Conservation (phyloP, 768 basidiomycete species). For the Xerocomellus intermedius region DNA sequence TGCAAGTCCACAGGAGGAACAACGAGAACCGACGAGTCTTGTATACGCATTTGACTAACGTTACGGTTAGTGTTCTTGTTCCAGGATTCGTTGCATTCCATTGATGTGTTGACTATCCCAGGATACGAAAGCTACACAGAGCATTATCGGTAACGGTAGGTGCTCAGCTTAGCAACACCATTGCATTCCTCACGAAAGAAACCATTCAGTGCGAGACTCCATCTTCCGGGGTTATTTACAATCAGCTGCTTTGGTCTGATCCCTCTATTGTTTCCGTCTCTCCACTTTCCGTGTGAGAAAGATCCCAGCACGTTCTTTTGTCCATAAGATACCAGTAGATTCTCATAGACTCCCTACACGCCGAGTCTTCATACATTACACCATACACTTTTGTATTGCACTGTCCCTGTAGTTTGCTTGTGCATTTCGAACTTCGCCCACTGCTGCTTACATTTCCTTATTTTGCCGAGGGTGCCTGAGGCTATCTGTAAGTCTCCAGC, state of each 20-base stretch:
- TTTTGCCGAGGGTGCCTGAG: too few species aligned
- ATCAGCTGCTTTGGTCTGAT: conserved; percentile 66
- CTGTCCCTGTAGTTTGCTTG: background rate
- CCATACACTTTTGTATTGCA: background rate
- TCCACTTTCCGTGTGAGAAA: background rate
- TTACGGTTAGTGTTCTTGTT: conserved; percentile 51
- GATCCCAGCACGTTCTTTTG: conserved; percentile 4
- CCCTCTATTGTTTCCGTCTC: background rate
- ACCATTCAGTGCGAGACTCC: conserved; percentile 59
- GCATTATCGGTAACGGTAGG: conserved; percentile 79
- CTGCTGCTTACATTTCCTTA: conserved; percentile 9
- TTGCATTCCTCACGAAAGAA: conserved; percentile 9
- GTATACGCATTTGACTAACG: conserved; percentile 79
- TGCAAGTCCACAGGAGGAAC: conserved; percentile 74
- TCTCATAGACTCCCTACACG: background rate
- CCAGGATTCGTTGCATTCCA: background rate
- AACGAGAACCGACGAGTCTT: conserved; percentile 79
- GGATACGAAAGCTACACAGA: conserved; percentile 83
- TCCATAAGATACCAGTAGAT: background rate
- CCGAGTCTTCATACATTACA: conserved; percentile 8
- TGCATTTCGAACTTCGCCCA: background rate
- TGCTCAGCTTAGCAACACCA: conserved; percentile 1
- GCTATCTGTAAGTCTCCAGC: too few species aligned
- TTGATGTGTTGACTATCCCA: conserved; percentile 27
- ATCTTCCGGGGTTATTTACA: conserved; percentile 75